A percentile compares a stretch with the other conserved stretches of the same genome.
phyloP scores from a whole-genome alignment of 2,329 filamentous ascomycete genomes.

The Diplodia scrobiculata region DNA sequence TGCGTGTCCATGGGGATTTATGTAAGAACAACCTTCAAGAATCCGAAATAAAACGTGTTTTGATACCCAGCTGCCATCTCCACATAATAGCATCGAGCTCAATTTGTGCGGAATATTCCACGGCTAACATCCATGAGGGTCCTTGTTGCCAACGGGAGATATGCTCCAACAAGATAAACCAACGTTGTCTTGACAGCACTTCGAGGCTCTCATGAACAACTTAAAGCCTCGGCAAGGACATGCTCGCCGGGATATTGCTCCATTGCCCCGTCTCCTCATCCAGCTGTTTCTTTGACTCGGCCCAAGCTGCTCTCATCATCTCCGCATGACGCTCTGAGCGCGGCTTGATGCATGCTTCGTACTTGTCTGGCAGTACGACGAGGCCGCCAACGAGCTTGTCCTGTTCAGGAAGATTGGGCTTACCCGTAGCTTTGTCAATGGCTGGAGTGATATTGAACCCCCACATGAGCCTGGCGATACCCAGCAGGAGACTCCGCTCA shows the following conservation, averaged over 20 bases:
- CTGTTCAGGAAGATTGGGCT: conserved; percentile 15
- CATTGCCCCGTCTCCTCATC: conserved; percentile 34
- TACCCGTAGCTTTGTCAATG: neutral
- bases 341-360: conserved; percentile 32
- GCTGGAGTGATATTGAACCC: conserved; percentile 27
- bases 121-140: neutral
- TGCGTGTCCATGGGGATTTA: neutral
- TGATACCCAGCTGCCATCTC: neutral
- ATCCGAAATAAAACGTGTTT: conserved; percentile 8
- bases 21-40: conserved; percentile 4
- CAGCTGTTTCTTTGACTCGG: conserved; percentile 29
- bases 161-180: neutral
- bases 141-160: neutral
- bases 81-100: neutral
- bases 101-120: neutral
- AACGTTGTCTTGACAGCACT: neutral
- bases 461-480: conserved; percentile 28
- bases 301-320: conserved; percentile 33
- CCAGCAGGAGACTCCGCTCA: conserved; percentile 29
- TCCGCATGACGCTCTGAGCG: conserved; percentile 30
- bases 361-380: conserved; percentile 33
- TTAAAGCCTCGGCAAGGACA: conserved; percentile 23
- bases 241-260: conserved; percentile 33
- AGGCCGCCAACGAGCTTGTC: conserved; percentile 34
- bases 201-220: neutral